A percentile compares a stretch with the other conserved stretches of the same genome.
Evolutionary conservation across 2,329 filamentous ascomycete genomes (phyloP).

Genomic region (Alternaria conjuncta): DNA sequence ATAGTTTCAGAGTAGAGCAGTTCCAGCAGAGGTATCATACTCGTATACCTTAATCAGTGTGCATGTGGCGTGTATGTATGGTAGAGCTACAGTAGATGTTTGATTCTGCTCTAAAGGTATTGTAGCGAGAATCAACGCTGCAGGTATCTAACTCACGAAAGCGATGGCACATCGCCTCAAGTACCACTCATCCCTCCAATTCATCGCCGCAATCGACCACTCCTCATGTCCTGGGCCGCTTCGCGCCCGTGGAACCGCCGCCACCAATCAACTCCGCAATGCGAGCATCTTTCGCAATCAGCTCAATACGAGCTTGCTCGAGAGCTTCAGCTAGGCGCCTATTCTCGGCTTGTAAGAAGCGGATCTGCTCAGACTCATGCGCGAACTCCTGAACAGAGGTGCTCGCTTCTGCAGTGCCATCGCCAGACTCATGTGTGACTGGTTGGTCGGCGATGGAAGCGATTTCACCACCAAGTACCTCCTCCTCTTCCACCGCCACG

Average conservation of each 20-base stretch:
- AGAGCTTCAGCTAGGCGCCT: not conserved
- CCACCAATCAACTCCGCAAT: not conserved
- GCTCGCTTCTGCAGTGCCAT: not conserved
- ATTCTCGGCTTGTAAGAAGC: not conserved
- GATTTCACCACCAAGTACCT: not conserved
- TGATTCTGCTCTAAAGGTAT: not conserved
- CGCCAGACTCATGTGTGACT: not conserved
- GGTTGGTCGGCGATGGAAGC: not conserved
- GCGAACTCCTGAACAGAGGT: not conserved
- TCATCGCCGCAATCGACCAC: not conserved
- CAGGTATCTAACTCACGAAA: not conserved
- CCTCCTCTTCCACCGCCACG: not conserved
- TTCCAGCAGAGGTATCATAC: not conserved
- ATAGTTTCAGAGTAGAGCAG: rapidly evolving
- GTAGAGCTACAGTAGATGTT: not conserved
- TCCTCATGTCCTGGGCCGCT: not conserved
- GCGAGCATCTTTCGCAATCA: not conserved
- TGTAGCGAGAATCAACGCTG: not conserved
- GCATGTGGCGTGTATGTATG: rapidly evolving
- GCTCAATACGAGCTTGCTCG: not conserved
- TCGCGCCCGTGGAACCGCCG: not conserved
- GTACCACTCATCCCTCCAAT: not conserved
- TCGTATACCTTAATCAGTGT: rapidly evolving
- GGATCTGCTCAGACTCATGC: not conserved
- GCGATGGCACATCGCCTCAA: not conserved